Base-by-base conservation (phyloP, 2,329 filamentous ascomycete genomes). In the Penicillium brasilianum region DNA sequence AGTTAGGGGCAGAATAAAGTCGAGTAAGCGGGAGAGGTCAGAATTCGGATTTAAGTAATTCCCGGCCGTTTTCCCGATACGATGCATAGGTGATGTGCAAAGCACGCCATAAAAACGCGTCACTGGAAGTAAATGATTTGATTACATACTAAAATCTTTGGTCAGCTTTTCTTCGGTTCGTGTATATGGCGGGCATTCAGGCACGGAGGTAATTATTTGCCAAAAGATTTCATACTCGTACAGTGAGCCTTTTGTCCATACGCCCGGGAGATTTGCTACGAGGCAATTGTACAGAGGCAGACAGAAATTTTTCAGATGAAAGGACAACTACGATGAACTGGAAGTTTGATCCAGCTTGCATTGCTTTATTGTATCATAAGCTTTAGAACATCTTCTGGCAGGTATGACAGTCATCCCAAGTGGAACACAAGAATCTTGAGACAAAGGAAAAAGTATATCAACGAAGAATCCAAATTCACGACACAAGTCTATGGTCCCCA, bases 31-130 rank as follows among this genome's bases (percentile, higher is more conserved):
- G 32, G 14, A 16, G 5, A 14, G n/a, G 32, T 34, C 30, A 34
- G 18, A 34, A 37, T 14, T 51, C 49, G 49, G 49, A 51, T 7
- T 37, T 51, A 36, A 34, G 49, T 51, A 51, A 22, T 36, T 51
- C 49, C 49, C 20, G 9, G 3, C 49, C 49, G 30, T 14, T 22
- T 34, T 22, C 16, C 18, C 18, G 32, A 22, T 51, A 8, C 34
- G 11, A 9, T 2, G 30, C 36, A 48, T 43, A 22, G 37, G 18
- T 39, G 37, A 7, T n/a, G 37, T n/a, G 37, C 37, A n/a, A 39
- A 10, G 37, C 16, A 39, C n/a, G n/a, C 37, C n/a, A n/a, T n/a
- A 39, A n/a, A 39, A n/a, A 39, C 4, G 37, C 3, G 25, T 28
- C 25, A 3, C 25, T 28, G 6, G 25, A 28, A 28, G 25, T 3